Conservation (phyloP, 1,139 yeast species). For the Yamadazyma dushanensis region DNA sequence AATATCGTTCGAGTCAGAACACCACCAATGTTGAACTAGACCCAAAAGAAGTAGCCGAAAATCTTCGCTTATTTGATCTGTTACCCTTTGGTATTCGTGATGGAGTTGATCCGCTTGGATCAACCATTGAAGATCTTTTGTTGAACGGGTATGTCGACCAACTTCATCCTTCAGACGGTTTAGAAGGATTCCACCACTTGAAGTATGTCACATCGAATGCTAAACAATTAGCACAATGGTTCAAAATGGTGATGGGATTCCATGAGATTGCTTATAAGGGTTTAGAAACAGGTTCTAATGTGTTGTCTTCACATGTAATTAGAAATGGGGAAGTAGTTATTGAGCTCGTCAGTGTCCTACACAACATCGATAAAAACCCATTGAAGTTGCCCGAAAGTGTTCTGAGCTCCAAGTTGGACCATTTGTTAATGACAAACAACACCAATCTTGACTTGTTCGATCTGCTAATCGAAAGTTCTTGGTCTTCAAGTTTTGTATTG, state of each 20-base stretch:
- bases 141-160: slow-evolving; percentile 22
- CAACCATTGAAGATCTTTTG: slow-evolving; percentile 23
- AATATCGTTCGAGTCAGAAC: not conserved
- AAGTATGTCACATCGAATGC: slow-evolving; percentile 56
- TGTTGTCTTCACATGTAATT: slow-evolving; percentile 60
- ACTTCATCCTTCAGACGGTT: slow-evolving; percentile 31
- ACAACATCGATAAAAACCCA: slow-evolving; percentile 10
- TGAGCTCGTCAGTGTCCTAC: slow-evolving; percentile 41
- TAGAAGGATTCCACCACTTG: slow-evolving; percentile 32
- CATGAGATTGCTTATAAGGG: slow-evolving; percentile 61
- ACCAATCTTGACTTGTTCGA: slow-evolving; percentile 5
- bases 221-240: slow-evolving; percentile 57
- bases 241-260: slow-evolving; percentile 63
- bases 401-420: not conserved
- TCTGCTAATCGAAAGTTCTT: slow-evolving; percentile 1
- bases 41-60: not conserved
- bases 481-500: slow-evolving; percentile 5
- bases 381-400: slow-evolving; percentile 9
- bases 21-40: not conserved
- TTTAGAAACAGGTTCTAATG: slow-evolving; percentile 64
- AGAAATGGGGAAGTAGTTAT: slow-evolving; percentile 56
- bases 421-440: not conserved
- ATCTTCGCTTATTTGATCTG: slow-evolving; percentile 8
- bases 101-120: slow-evolving; percentile 20
- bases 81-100: slow-evolving; percentile 23